A percentile compares a stretch with the other conserved stretches of the same genome.
phyloP scores from a whole-genome alignment of 2,329 filamentous ascomycete species.

The Xylariaceae sp. region DNA sequence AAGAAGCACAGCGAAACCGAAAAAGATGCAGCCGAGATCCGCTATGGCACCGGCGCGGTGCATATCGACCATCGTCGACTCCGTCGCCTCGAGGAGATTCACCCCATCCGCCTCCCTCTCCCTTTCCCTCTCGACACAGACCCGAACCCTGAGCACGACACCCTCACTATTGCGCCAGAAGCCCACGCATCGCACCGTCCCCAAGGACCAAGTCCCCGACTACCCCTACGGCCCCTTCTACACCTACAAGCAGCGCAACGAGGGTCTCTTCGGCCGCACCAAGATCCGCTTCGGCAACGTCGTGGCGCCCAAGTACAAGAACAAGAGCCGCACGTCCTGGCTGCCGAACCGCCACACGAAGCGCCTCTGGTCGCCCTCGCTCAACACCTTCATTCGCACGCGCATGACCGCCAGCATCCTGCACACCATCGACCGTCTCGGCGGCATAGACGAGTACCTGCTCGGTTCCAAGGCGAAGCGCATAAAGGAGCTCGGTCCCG shows the following conservation, averaged over 20 bases:
- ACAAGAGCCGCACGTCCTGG: conserved; percentile 69
- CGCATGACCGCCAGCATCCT: conserved; percentile 65
- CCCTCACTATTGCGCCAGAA: conserved; percentile 22
- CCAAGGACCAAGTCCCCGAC: conserved; percentile 42
- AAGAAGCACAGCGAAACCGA: neutral
- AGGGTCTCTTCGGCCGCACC: conserved; percentile 63
- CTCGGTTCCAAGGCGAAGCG: conserved; percentile 71
- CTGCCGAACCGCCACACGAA: conserved; percentile 68
- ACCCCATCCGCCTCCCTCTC: neutral
- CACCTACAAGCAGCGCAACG: conserved; percentile 76
- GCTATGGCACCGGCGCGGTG: conserved; percentile 10
- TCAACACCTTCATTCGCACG: conserved; percentile 60
- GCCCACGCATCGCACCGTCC: conserved; percentile 38
- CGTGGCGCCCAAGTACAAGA: conserved; percentile 60
- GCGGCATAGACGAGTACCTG: conserved; percentile 87
- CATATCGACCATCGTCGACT: neutral
- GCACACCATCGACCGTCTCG: conserved; percentile 73
- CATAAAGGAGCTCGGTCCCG: conserved; percentile 80
- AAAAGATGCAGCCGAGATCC: conserved; percentile 4
- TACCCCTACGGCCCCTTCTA: conserved; percentile 69
- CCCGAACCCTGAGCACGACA: conserved; percentile 27
- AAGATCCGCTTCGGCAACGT: conserved; percentile 77
- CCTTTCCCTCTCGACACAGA: conserved; percentile 6
- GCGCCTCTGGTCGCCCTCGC: conserved; percentile 58
- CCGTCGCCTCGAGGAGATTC: neutral